phyloP scores from a whole-genome alignment of 306 rosid species.

The Amphicarpaea edgeworthii region DNA sequence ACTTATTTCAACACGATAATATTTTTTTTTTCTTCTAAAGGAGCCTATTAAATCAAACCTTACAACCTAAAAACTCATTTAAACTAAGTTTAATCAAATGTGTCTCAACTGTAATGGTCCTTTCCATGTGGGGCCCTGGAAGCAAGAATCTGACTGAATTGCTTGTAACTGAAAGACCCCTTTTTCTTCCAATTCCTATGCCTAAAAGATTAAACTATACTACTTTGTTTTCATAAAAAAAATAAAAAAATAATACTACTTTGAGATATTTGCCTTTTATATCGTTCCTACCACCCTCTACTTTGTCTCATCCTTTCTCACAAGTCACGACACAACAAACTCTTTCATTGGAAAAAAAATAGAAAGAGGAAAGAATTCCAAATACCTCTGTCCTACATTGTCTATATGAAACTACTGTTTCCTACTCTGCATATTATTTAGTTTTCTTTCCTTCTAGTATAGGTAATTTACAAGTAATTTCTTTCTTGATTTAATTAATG shows the following conservation, averaged over 20 bases:
- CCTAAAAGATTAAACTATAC: constrained; percentile 33
- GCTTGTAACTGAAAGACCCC: constrained; percentile 44
- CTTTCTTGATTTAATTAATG: constrained; percentile 39
- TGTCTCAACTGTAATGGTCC: not conserved
- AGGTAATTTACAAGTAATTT: constrained; percentile 36
- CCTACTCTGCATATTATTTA: constrained; percentile 26
- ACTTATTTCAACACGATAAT: not conserved
- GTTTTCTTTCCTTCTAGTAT: constrained; percentile 15
- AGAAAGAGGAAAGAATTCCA: not conserved
- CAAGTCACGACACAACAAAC: no score
- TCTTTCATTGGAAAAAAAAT: constrained; percentile 18
- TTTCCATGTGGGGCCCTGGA: constrained; percentile 37
- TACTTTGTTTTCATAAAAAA: no score
- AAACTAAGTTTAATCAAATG: not conserved
- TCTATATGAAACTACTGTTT: constrained; percentile 21
- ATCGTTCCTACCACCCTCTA: constrained; percentile 39
- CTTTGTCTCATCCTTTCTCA: constrained; percentile 33
- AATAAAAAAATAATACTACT: no score
- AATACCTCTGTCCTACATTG: constrained; percentile 25
- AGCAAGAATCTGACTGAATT: constrained; percentile 16
- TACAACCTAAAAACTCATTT: not conserved
- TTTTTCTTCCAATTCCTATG: constrained; percentile 36
- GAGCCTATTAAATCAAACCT: not conserved
- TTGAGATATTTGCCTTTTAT: constrained; percentile 41
- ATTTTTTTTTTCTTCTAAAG: not conserved